A percentile compares a stretch with the other conserved stretches of the same genome.
Conservation (phyloP, 805 yeast species). For the Candida namnaoensis region DNA sequence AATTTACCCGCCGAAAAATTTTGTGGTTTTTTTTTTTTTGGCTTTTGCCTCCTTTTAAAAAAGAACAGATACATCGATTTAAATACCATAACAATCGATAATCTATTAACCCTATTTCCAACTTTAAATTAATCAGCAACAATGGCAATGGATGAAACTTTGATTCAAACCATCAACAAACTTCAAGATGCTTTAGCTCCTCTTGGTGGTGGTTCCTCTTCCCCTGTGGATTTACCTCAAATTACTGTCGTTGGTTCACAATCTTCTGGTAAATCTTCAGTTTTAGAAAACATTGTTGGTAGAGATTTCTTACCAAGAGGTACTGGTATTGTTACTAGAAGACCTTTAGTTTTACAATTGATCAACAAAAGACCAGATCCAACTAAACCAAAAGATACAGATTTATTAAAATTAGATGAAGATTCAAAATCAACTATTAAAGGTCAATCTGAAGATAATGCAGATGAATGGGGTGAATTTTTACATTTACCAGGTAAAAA, state of each 20-base stretch:
- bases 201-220: slow-evolving; percentile 67
- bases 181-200: slow-evolving; percentile 86
- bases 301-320: slow-evolving; percentile 89
- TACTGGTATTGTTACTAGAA: slow-evolving; percentile 85
- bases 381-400: slow-evolving; percentile 14
- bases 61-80: no score
- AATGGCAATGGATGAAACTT: slow-evolving; percentile 59
- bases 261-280: slow-evolving; percentile 84
- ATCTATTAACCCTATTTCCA: background rate
- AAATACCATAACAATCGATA: no score
- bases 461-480: slow-evolving; percentile 96
- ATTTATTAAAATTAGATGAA: slow-evolving; percentile 28
- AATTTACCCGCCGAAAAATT: no score
- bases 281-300: slow-evolving; percentile 84
- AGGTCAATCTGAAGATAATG: slow-evolving; percentile 55
- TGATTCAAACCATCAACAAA: slow-evolving; percentile 70
- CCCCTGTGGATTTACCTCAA: slow-evolving; percentile 87
- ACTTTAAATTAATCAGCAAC: no score
- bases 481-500: slow-evolving; percentile 85
- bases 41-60: no score
- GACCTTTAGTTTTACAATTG: slow-evolving; percentile 78
- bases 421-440: slow-evolving; percentile 39
- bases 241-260: slow-evolving; percentile 95
- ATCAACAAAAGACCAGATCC: slow-evolving; percentile 53
- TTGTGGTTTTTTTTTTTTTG: no score